Conservation (phyloP, 2,329 filamentous ascomycete genomes). For the Aspergillus versicolor region DNA sequence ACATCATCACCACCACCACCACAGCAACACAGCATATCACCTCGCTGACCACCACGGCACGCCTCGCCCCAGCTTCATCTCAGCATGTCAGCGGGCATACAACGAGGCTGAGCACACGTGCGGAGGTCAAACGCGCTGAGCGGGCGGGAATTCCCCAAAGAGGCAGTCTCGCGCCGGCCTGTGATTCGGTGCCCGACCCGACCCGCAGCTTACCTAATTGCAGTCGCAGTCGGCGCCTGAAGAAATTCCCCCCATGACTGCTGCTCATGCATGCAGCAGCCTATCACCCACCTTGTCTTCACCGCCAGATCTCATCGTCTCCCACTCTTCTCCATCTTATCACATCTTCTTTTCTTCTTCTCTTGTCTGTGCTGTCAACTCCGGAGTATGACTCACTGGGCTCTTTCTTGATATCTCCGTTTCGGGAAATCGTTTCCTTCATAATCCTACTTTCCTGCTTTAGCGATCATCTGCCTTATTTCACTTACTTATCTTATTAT, state of each 20-base stretch:
- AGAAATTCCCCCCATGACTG: conserved; percentile 8
- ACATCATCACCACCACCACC: not conserved
- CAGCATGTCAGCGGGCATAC: not conserved
- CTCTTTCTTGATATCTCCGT: conserved; percentile 8
- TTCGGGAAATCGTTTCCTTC: conserved; percentile 13
- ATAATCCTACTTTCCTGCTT: conserved; percentile 1
- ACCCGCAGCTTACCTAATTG: conserved; percentile 21
- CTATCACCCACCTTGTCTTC: conserved; percentile 18
- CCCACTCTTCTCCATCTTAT: conserved; percentile 7
- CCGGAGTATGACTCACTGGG: conserved; percentile 4
- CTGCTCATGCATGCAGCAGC: not conserved
- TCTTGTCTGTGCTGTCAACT: not conserved
- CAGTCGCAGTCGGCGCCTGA: conserved; percentile 21
- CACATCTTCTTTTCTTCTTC: not conserved
- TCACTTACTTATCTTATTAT: conserved; percentile 12
- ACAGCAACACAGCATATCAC: not conserved
- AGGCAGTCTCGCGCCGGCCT: not conserved
- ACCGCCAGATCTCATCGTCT: conserved; percentile 17
- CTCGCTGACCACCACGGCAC: not conserved
- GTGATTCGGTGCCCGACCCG: not conserved
- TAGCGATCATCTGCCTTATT: not conserved
- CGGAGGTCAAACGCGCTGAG: not conserved
- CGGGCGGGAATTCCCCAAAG: not conserved
- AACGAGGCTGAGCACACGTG: not conserved
- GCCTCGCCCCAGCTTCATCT: not conserved